Evolutionary conservation across 305 asterid genomes (phyloP), one percentile per base, ranked within the genome.

Genomic region (Striga hermonthica): DNA sequence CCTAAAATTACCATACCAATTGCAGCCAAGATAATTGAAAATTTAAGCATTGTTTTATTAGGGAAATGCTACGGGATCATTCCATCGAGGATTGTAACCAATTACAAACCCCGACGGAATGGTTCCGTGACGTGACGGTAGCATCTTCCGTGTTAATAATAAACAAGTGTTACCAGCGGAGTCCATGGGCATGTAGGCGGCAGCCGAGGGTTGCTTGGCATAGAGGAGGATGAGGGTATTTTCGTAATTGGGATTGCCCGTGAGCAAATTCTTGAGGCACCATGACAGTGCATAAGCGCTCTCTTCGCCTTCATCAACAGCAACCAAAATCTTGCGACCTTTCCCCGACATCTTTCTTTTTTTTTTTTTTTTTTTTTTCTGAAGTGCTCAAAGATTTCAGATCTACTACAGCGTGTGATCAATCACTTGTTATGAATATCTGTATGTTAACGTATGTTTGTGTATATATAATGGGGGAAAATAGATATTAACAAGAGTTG

Each of bases 221-320:
- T 62, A 84, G 59, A 84, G 77, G 59, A 86, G 80, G 66, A 82
- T 8, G 36, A 86, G 76, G 67, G 78, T 72, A 48, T 86, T 90
- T 28, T 69, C 76, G 80, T 74, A 78, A 69, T 67, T 71, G 1
- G 9, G 16, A 16, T 13, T 7, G 14, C 9, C 41, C 11, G 38
- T 2, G 11, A 82, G 22, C n/a, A 86, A 50, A 69, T 80, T 86
- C 9, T 72, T 43, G 58, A 84, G 78, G 9, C 87, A 84, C 95
- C 95, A 86, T 31, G 83, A 70, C 54, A 86, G 82, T 0, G 95
- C 95, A 22, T 84, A 79, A 7, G 48, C 50, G 69, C 91, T 82
- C 72, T 86, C 95, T 0, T 82, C 86, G 9, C 95, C 74, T 82
- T 79, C 84, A 61, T 84, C 95, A 1, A 86, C 82, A 11, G 91